phyloP scores from a whole-genome alignment of 1,284 basidiomycete genomes.

The Laetiporus sulphureus region DNA sequence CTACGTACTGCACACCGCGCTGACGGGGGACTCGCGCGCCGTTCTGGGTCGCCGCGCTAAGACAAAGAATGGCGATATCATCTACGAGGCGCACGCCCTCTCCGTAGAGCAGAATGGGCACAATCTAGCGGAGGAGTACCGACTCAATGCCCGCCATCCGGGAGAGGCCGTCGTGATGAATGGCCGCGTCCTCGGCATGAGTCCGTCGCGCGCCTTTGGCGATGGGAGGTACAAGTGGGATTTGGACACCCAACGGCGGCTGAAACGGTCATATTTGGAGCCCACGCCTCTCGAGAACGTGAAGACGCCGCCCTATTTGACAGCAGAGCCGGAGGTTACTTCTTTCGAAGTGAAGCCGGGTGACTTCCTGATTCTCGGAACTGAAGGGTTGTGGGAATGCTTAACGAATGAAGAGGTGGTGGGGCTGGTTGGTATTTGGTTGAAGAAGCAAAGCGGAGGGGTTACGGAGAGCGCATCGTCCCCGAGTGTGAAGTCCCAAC shows the following conservation, averaged over 20 bases:
- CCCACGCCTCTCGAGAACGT: conserved; percentile 22
- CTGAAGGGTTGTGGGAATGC: conserved; percentile 53
- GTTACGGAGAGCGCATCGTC: background rate
- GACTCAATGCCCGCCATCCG: conserved; percentile 33
- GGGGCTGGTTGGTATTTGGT: conserved; percentile 45
- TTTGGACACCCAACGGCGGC: conserved; percentile 24
- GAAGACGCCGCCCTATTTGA: conserved; percentile 46
- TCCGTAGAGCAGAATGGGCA: conserved; percentile 45
- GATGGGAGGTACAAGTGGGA: conserved; percentile 46
- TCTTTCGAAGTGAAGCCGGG: conserved; percentile 31
- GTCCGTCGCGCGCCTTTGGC: conserved; percentile 44
- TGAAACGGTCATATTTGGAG: conserved; percentile 30
- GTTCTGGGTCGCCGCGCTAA: conserved; percentile 44
- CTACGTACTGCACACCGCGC: conserved; percentile 37
- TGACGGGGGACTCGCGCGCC: conserved; percentile 56
- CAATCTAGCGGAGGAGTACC: conserved; percentile 31
- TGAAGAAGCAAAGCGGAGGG: conserved; percentile 20
- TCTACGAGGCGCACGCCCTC: conserved; percentile 47
- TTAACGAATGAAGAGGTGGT: conserved; percentile 55
- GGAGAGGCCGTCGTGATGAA: conserved; percentile 32
- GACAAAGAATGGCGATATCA: conserved; percentile 23
- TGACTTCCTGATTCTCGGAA: conserved; percentile 52
- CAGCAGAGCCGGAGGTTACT: conserved; percentile 51
- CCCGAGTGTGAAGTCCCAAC: background rate
- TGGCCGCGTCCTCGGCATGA: conserved; percentile 36